Percentiles rank a stretch among this genome's conserved stretches.
phyloP scores from a whole-genome alignment of 805 yeast genomes.

The Candida quercuum region DNA sequence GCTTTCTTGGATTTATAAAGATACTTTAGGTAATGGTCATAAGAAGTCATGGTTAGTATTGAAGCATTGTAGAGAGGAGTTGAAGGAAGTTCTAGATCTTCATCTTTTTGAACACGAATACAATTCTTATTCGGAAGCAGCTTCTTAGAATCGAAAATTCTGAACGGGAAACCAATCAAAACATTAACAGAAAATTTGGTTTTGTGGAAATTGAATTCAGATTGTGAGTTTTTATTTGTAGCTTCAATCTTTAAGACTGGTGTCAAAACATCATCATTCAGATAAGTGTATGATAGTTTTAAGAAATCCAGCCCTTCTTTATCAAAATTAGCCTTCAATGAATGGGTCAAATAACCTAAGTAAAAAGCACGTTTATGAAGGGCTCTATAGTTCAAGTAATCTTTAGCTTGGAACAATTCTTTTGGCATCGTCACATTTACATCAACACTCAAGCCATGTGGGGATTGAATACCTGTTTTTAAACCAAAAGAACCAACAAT shows the following conservation, averaged over 20 bases:
- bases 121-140: constrained; percentile 77
- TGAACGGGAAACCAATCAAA: constrained; percentile 67
- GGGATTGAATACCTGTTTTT: constrained; percentile 68
- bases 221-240: constrained; percentile 38
- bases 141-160: constrained; percentile 68
- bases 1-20: constrained; percentile 70
- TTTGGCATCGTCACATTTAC: constrained; percentile 79
- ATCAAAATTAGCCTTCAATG: constrained; percentile 47
- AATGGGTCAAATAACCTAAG: constrained; percentile 69
- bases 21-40: constrained; percentile 66
- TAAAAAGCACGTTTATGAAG: constrained; percentile 87
- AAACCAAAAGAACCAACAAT: constrained; percentile 88
- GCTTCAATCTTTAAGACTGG: constrained; percentile 69
- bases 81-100: constrained; percentile 45
- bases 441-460: constrained; percentile 65
- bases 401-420: constrained; percentile 73
- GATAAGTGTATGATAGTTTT: constrained; percentile 55
- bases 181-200: constrained; percentile 70
- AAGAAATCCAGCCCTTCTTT: constrained; percentile 45
- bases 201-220: constrained; percentile 54
- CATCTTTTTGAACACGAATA: constrained; percentile 52
- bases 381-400: constrained; percentile 84
- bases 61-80: constrained; percentile 89
- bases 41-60: constrained; percentile 60
- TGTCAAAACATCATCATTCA: constrained; percentile 71